Base-by-base conservation (phyloP, 495 filamentous ascomycete genomes). In the Neurospora discreta region DNA sequence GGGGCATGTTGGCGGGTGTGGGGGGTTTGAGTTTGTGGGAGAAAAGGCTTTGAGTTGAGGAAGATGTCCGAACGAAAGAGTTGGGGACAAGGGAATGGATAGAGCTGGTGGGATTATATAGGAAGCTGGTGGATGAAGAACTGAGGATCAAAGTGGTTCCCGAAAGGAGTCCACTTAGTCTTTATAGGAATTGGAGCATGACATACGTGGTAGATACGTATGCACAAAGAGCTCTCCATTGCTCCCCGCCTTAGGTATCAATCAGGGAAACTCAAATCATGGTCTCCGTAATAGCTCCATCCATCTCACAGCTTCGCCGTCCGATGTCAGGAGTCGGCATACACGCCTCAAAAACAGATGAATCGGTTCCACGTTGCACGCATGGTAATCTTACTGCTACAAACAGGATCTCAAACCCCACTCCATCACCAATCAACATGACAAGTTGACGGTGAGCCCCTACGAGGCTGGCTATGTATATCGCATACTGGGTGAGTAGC, bases 1-100 rank as follows among this genome's bases (percentile, higher is more conserved):
- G 81, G 86, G 83, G 81, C 89, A 91, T 91, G 71, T 72, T 89
- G 82, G 60, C n/a, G 71, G 68, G 52, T 69, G 11, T 69, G 41
- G 26, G 69, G 69, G 16, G 44, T 26, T 30, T 71, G 40, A 44
- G 1, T 65, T 36, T n/a, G n/a, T n/a, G n/a, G 67, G 39, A 39
- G 11, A 39, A 33, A 20, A 38, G 40, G 42, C 68, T 33, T 73
- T 69, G 16, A 33, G 39, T 69, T 71, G 58, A 33, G 40, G 36
- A 69, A 69, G 23, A 30, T 26, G 46, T 67, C 52, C 26, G 26
- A 33, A 30, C 23, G 15, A 30, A 18, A 30, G 52, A 30, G 52
- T 60, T 23, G 52, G 33, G 26, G 3, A 60, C 15, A 15, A 16
- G 26, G 26, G 26, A 60, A 5, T 23, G 46, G 46, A 13, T 18